A percentile compares a stretch with the other conserved stretches of the same genome.
These are phyloP conservation scores for Neurospora terricola DNA, from an alignment of 495 filamentous ascomycete species.

Conservation along the genomic window DNA sequence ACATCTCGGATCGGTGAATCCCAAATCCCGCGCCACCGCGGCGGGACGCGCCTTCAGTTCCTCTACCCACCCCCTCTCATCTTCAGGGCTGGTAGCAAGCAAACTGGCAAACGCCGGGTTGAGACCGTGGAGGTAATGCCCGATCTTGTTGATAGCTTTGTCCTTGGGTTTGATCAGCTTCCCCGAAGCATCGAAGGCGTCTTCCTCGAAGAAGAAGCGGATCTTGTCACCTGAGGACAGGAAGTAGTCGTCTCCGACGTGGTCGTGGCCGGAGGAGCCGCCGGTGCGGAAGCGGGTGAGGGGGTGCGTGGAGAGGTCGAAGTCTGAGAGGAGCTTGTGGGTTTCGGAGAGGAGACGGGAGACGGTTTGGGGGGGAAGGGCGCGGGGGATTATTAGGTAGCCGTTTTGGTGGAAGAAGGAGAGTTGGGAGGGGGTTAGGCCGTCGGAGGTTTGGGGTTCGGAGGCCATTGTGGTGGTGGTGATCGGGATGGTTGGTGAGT, in stretches of 20 bases:
- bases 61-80: conserved; percentile 4
- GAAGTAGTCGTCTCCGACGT: conserved; percentile 96
- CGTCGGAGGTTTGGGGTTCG: conserved; percentile 9
- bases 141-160: conserved; percentile 90
- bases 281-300: conserved; percentile 90
- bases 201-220: conserved; percentile 94
- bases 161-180: conserved; percentile 64
- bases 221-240: conserved; percentile 80
- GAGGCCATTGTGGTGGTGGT: not conserved
- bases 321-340: conserved; percentile 58
- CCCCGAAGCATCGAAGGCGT: conserved; percentile 52
- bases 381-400: conserved; percentile 79
- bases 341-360: conserved; percentile 63
- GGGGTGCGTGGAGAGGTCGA: conserved; percentile 71
- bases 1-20: conserved; percentile 58
- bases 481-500: not conserved
- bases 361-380: conserved; percentile 55
- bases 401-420: conserved; percentile 67
- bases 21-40: conserved; percentile 58
- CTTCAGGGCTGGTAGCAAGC: conserved; percentile 38
- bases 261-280: conserved; percentile 46
- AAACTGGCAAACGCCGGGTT: conserved; percentile 60
- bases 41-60: conserved; percentile 29
- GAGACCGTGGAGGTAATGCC: conserved; percentile 74
- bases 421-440: conserved; percentile 65